A percentile compares a stretch with the other conserved stretches of the same genome.
These are phyloP conservation scores for Wickerhamiella sergipiensis DNA, from an alignment of 805 yeast genomes.

Conservation along the genomic window DNA sequence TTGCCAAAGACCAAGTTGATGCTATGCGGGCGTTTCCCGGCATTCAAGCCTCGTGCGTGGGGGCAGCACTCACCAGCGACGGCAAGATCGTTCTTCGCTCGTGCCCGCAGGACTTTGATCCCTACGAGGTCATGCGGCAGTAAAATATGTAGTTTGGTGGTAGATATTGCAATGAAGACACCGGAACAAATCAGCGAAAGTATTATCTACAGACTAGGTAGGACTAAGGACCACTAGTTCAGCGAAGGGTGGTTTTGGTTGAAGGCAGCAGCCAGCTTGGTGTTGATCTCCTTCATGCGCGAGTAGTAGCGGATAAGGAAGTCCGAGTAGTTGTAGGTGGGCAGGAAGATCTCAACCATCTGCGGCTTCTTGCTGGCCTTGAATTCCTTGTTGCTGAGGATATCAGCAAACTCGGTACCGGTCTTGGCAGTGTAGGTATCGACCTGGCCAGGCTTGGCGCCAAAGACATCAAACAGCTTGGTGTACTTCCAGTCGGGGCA, in stretches of 20 bases:
- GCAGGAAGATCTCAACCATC: slow-evolving; percentile 48
- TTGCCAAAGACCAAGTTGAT: slow-evolving; percentile 24
- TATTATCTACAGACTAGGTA: too few relatives aligned
- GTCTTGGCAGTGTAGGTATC: slow-evolving; percentile 26
- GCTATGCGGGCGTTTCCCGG: slow-evolving; percentile 19
- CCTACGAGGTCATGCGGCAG: slow-evolving; percentile 4
- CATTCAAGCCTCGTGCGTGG: slow-evolving; percentile 19
- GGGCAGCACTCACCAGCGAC: slow-evolving; percentile 16
- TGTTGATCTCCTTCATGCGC: neutral
- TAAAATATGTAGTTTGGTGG: too few relatives aligned
- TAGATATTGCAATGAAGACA: too few relatives aligned
- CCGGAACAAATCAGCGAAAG: too few relatives aligned
- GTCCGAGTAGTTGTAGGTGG: slow-evolving; percentile 50
- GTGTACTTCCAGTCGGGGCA: slow-evolving; percentile 76
- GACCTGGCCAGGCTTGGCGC: slow-evolving; percentile 21
- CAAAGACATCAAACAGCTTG: slow-evolving; percentile 45
- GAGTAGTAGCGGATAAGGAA: slow-evolving; percentile 26
- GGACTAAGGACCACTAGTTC: neutral
- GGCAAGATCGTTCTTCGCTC: slow-evolving; percentile 16
- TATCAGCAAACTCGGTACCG: slow-evolving; percentile 27
- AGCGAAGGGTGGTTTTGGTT: neutral
- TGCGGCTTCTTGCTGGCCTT: slow-evolving; percentile 28
- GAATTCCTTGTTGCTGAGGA: slow-evolving; percentile 27
- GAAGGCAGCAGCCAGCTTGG: neutral
- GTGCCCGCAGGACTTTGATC: slow-evolving; percentile 18